A percentile compares a stretch with the other conserved stretches of the same genome.
Conservation (phyloP, 1,284 basidiomycete species). For the Irpex sp. region DNA sequence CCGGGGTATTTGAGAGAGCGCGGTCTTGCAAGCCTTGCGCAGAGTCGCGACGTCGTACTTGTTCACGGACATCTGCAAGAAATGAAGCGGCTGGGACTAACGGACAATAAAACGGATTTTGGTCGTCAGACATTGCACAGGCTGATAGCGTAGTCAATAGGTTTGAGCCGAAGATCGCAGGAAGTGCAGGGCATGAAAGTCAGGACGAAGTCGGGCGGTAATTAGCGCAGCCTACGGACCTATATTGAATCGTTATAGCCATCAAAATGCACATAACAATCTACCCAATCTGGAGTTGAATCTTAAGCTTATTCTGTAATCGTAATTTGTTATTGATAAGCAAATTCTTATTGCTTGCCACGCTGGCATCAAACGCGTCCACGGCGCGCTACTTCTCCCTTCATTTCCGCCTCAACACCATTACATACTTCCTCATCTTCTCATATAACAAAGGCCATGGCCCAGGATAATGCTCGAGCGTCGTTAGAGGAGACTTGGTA, state of each 20-base stretch:
- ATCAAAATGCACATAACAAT: not conserved
- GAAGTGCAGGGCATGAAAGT: not conserved
- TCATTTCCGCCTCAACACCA: not conserved
- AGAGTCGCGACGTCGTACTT: not conserved
- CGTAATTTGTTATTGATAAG: not conserved
- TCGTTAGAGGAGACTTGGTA: slow-evolving; percentile 65
- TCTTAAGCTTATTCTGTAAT: not conserved
- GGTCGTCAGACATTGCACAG: slow-evolving; percentile 14
- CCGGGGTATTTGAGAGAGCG: slow-evolving; percentile 12
- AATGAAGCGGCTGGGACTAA: slow-evolving; percentile 38
- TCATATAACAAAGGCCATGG: not conserved
- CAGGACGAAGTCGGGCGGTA: not conserved
- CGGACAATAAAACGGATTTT: slow-evolving; percentile 32
- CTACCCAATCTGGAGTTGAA: not conserved
- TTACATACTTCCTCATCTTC: not conserved
- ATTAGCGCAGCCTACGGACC: too few species aligned
- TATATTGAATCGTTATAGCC: not conserved
- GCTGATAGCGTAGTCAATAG: too few species aligned
- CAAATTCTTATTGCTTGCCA: not conserved
- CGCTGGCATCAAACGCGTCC: not conserved
- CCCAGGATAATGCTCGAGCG: slow-evolving; percentile 1
- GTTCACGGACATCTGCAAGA: slow-evolving; percentile 32
- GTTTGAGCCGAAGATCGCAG: too few species aligned
- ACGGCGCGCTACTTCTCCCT: not conserved
- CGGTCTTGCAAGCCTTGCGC: not conserved